These are phyloP conservation scores for Angomonas ambiguus DNA, from an alignment of 208 protist genomes.

Conservation along the genomic window DNA sequence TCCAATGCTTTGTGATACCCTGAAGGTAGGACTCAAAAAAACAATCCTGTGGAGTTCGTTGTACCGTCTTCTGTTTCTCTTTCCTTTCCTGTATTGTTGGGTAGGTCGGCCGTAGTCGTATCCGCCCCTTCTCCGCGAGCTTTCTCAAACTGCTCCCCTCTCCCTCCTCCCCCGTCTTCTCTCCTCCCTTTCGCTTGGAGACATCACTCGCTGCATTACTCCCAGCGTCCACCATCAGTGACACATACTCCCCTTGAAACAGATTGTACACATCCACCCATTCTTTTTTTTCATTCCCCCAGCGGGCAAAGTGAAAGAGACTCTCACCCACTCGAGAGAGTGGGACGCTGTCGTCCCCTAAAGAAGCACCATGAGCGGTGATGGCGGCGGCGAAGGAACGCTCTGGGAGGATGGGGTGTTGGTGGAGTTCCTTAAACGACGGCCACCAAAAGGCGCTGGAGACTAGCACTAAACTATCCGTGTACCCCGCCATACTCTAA, in stretches of 20 bases:
- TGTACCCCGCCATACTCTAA: conserved; percentile 30
- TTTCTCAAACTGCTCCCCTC: not conserved
- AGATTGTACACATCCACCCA: conserved; percentile 18
- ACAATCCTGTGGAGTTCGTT: not conserved
- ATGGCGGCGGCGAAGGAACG: conserved; percentile 48
- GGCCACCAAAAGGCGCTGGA: conserved; percentile 71
- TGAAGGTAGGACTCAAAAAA: not conserved
- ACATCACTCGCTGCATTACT: no score
- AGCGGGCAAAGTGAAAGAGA: conserved; percentile 43
- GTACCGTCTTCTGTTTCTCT: not conserved
- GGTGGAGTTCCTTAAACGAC: conserved; percentile 24
- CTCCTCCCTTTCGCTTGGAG: not conserved
- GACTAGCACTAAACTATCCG: conserved; percentile 47
- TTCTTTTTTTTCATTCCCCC: conserved; percentile 13
- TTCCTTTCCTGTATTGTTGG: not conserved
- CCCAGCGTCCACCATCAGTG: not conserved
- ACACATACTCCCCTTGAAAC: conserved; percentile 36
- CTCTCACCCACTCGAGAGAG: conserved; percentile 61
- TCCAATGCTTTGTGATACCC: not conserved
- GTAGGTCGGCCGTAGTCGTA: not conserved
- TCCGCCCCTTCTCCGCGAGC: not conserved
- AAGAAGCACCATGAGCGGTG: conserved; percentile 20
- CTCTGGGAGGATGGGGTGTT: conserved; percentile 33
- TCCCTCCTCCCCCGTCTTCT: not conserved
- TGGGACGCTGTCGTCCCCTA: conserved; percentile 14